Evolutionary conservation across 441 rosid genomes (phyloP).

Genomic region (Adansonia rubrostipa): DNA sequence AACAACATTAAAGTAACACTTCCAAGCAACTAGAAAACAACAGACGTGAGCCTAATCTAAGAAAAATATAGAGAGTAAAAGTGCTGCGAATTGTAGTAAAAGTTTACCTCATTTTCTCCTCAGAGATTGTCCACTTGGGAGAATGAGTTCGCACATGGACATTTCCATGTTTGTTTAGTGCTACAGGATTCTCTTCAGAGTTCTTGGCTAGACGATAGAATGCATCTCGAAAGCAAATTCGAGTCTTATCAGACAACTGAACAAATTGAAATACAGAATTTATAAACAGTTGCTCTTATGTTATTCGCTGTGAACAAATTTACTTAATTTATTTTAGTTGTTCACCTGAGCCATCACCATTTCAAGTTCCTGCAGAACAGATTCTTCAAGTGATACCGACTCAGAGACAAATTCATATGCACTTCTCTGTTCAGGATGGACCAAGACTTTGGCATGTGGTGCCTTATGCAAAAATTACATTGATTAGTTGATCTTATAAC

Average conservation of each 20-base stretch:
- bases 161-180: constrained; percentile 18
- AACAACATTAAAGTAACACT: neutral
- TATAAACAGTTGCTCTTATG: neutral
- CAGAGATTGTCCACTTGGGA: constrained; percentile 26
- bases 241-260: constrained; percentile 64
- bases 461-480: too few relatives aligned
- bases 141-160: constrained; percentile 18
- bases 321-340: neutral
- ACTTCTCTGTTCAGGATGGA: too few relatives aligned
- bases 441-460: too few relatives aligned
- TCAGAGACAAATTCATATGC: too few relatives aligned
- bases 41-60: neutral
- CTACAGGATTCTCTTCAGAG: constrained; percentile 41
- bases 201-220: constrained; percentile 84
- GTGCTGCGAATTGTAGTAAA: neutral
- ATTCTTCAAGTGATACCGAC: too few relatives aligned
- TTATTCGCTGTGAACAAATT: neutral
- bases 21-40: neutral
- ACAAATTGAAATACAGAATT: constrained; percentile 23
- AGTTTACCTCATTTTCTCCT: constrained; percentile 40
- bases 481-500: too few relatives aligned
- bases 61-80: neutral
- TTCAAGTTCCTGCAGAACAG: constrained; percentile 61
- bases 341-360: constrained; percentile 69
- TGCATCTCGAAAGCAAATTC: constrained; percentile 83